A percentile compares a stretch with the other conserved stretches of the same genome.
phyloP scores from a whole-genome alignment of 2,329 filamentous ascomycete species.

The Aspergillus eucalypticola region DNA sequence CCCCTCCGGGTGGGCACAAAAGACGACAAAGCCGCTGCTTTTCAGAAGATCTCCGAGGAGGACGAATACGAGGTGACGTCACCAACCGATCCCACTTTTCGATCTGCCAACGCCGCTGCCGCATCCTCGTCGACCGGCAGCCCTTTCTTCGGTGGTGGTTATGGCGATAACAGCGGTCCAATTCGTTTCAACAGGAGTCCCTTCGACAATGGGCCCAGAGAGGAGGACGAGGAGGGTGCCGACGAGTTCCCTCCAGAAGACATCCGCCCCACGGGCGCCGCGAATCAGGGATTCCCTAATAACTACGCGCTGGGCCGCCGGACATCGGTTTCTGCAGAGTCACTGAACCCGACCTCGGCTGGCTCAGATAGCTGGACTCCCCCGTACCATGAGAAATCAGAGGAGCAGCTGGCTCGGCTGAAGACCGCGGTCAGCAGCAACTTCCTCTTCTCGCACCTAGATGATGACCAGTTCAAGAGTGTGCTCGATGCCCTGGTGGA shows the following conservation, averaged over 20 bases:
- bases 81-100: slow-evolving; percentile 67
- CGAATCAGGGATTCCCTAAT: slow-evolving; percentile 61
- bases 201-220: slow-evolving; percentile 29
- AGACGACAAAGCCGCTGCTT: slow-evolving; percentile 50
- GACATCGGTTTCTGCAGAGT: slow-evolving; percentile 95
- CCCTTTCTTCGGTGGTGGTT: slow-evolving; percentile 45
- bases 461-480: slow-evolving; percentile 86
- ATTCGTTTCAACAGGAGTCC: slow-evolving; percentile 39
- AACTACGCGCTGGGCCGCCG: slow-evolving; percentile 93
- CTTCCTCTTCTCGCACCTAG: slow-evolving; percentile 90
- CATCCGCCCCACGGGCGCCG: slow-evolving; percentile 29
- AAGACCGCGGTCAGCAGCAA: slow-evolving; percentile 81
- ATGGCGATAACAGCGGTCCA: slow-evolving; percentile 23
- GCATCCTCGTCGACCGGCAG: slow-evolving; percentile 33
- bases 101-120: slow-evolving; percentile 37
- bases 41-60: slow-evolving; percentile 73
- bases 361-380: slow-evolving; percentile 87
- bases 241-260: slow-evolving; percentile 23
- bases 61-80: slow-evolving; percentile 80
- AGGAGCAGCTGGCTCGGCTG: slow-evolving; percentile 77
- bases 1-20: slow-evolving; percentile 79
- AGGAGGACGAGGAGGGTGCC: slow-evolving; percentile 24
- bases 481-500: slow-evolving; percentile 90
- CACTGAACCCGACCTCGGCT: slow-evolving; percentile 82
- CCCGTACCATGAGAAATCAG: slow-evolving; percentile 78